Evolutionary conservation across 2,329 filamentous ascomycete genomes (phyloP), one percentile per base, ranked within the genome.

Genomic region (Clonostachys rosea): DNA sequence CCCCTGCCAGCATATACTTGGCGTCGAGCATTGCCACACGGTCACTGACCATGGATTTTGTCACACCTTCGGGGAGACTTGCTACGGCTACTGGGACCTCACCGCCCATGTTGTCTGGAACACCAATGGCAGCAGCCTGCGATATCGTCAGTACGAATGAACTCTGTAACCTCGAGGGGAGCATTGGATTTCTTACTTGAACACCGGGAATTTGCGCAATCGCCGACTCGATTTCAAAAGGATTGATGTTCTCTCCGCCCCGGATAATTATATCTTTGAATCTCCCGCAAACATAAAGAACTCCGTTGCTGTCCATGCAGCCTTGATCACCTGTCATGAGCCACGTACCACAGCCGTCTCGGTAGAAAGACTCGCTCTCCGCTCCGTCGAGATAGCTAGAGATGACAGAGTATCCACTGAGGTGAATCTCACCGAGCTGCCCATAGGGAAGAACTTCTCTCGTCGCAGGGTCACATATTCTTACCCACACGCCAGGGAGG

Each of bases 21-120:
- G 62, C 53, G 6, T 71, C 70, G 3, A 69, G 41, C 5, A 45
- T 50, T 33, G 56, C 52, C 4, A 62, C 56, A 43, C 60, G 61
- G 42, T 61, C 51, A 39, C 56, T 48, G n/a, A 69, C 53, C 16
- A 61, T 56, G 1, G 52, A 35, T 51, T 69, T 70, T 30, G 64
- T 51, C 1, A 56, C 51, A 4, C 55, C 52, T n/a, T 60, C 36
- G 1, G 65, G 60, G 4, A 65, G 49, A 34, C 59, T 55, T 24
- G 74, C 65, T 12, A 76, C 56, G 3, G 74, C 74, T 13, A 76
- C 65, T 1, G 71, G 69, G 4, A 77, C 63, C 50, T 77, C 72
- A 5, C 73, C 73, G 24, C 73, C 71, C 46, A 72, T 54, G 12
- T 67, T 61, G 51, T 76, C 71, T 3, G 64, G 60, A 2, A 69